These are phyloP conservation scores for Verticillium tricorpus DNA, from an alignment of 2,329 filamentous ascomycete species.

Conservation along the genomic window DNA sequence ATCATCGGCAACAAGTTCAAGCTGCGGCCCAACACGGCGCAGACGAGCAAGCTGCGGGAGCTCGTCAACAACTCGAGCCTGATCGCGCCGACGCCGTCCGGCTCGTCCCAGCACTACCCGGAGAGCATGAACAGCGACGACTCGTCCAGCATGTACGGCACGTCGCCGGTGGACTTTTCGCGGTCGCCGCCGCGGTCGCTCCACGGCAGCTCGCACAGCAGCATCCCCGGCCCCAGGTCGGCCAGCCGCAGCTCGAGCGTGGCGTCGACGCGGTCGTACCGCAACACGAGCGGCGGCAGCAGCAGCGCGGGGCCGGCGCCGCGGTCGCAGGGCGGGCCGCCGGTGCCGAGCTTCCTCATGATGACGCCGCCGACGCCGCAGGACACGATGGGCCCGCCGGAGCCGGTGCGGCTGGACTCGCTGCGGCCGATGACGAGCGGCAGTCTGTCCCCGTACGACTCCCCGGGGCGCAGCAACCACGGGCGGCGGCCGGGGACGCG, in stretches of 20 bases:
- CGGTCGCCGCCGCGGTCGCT: conserved; percentile 53
- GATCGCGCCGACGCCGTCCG: conserved; percentile 37
- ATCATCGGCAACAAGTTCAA: conserved; percentile 98
- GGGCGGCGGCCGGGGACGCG: conserved; percentile 12
- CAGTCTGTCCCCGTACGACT: conserved; percentile 15
- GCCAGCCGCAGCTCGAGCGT: conserved; percentile 50
- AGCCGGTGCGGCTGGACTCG: conserved; percentile 14
- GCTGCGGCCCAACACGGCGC: conserved; percentile 75
- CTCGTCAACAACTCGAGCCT: conserved; percentile 75
- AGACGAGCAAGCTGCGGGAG: conserved; percentile 75
- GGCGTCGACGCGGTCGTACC: conserved; percentile 40
- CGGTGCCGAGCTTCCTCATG: conserved; percentile 36
- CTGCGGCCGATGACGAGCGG: conserved; percentile 17
- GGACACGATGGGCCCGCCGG: conserved; percentile 10
- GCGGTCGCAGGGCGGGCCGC: conserved; percentile 15
- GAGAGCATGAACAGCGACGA: conserved; percentile 50
- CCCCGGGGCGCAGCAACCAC: conserved; percentile 8
- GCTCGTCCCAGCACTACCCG: conserved; percentile 31
- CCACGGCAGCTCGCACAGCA: conserved; percentile 42
- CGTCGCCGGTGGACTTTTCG: conserved; percentile 53
- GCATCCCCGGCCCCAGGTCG: conserved; percentile 38
- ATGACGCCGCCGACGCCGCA: conserved; percentile 43
- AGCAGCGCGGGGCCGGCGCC: conserved; percentile 20
- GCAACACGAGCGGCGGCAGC: conserved; percentile 18
- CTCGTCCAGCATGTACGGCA: conserved; percentile 49